phyloP scores from a whole-genome alignment of 2,329 filamentous ascomycete species.

The Cyphellophora attinorum region DNA sequence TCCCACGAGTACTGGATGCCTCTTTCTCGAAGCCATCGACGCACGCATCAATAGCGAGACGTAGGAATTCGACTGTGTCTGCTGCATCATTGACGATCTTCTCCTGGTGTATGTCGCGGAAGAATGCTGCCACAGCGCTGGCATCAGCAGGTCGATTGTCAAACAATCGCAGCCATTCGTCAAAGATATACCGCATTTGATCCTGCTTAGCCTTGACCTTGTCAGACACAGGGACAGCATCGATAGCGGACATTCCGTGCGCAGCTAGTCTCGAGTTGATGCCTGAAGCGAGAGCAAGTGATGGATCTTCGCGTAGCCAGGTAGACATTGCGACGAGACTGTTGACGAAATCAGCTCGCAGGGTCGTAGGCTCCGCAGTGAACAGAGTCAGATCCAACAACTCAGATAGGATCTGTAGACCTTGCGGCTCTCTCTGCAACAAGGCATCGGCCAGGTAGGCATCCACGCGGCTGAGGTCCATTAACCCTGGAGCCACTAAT shows the following conservation, averaged over 20 bases:
- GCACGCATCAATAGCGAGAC: constrained; percentile 70
- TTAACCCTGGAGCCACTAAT: constrained; percentile 48
- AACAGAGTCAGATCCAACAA: constrained; percentile 71
- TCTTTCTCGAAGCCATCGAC: constrained; percentile 69
- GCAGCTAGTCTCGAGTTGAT: constrained; percentile 58
- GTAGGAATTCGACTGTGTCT: constrained; percentile 69
- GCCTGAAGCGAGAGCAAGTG: constrained; percentile 55
- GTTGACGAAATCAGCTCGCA: constrained; percentile 77
- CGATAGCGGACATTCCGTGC: constrained; percentile 46
- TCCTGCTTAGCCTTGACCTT: constrained; percentile 56
- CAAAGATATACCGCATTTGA: constrained; percentile 89
- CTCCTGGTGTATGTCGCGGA: constrained; percentile 70
- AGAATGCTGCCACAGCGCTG: constrained; percentile 63
- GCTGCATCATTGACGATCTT: constrained; percentile 65
- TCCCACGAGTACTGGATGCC: constrained; percentile 50
- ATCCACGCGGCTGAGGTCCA: constrained; percentile 58
- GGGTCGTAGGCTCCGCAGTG: constrained; percentile 63
- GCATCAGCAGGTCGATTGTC: constrained; percentile 68
- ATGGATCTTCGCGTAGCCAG: constrained; percentile 69
- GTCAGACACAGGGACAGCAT: constrained; percentile 45
- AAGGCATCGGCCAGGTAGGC: constrained; percentile 65
- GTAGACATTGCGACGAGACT: constrained; percentile 72
- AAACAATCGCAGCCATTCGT: constrained; percentile 82
- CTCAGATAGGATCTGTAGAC: constrained; percentile 69
- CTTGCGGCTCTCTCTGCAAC: constrained; percentile 58